Conservation (phyloP, 2,329 filamentous ascomycete species). For the Fusarium compactum region DNA sequence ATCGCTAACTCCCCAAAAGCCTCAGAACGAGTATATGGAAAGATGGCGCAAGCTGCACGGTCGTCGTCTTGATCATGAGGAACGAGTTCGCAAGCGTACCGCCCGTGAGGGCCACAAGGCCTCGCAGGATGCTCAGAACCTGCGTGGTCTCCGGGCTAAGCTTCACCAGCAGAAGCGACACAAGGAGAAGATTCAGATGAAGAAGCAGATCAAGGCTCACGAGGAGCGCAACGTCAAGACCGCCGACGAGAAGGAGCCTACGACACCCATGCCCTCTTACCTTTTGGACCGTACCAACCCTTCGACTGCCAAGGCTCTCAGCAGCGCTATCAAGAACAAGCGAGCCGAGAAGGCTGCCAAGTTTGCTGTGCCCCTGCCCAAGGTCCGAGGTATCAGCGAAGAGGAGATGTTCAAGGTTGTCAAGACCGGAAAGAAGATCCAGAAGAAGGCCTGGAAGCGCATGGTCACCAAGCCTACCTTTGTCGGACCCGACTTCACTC, state of each 20-base stretch:
- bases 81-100: constrained; percentile 85
- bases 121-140: constrained; percentile 91
- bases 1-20: constrained; percentile 60
- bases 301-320: constrained; percentile 75
- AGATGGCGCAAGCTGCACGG: constrained; percentile 72
- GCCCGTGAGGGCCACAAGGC: constrained; percentile 91
- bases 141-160: constrained; percentile 92
- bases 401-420: constrained; percentile 99
- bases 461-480: constrained; percentile 75
- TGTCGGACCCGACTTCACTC: constrained; percentile 90
- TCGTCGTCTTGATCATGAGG: constrained; percentile 79
- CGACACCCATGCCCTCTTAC: constrained; percentile 89
- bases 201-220: constrained; percentile 92
- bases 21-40: constrained; percentile 85
- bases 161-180: constrained; percentile 92
- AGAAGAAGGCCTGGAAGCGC: constrained; percentile 84
- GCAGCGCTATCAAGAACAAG: constrained; percentile 94
- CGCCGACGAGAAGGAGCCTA: constrained; percentile 80
- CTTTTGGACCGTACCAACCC: constrained; percentile 84
- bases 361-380: constrained; percentile 91
- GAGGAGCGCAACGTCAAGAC: constrained; percentile 97
- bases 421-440: constrained; percentile 94
- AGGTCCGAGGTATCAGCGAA: constrained; percentile 90
- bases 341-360: constrained; percentile 92
- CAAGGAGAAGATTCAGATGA: constrained; percentile 98